Conservation (phyloP, 2,329 filamentous ascomycete genomes). For the Aspergillus sp. region DNA sequence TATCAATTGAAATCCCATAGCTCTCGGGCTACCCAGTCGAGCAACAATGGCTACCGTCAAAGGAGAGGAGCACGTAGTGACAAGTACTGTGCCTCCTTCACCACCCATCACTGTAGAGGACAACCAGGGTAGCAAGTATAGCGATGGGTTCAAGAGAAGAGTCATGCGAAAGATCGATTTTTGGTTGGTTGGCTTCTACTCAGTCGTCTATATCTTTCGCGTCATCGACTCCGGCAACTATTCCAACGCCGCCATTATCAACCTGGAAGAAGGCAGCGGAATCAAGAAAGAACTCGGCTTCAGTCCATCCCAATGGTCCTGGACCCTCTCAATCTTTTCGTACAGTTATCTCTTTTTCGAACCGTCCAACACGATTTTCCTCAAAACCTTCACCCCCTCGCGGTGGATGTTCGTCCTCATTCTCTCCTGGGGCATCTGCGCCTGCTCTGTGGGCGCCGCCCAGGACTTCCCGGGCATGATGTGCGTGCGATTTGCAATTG, state of each 20-base stretch:
- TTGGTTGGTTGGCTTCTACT: conserved; percentile 32
- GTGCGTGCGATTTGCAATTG: conserved; percentile 40
- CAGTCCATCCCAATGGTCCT: conserved; percentile 36
- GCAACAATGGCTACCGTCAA: no score
- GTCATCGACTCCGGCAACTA: conserved; percentile 43
- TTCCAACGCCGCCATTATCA: conserved; percentile 44
- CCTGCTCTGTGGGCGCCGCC: conserved; percentile 35
- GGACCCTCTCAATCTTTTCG: conserved; percentile 43
- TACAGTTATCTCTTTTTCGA: conserved; percentile 43
- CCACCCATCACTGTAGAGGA: no score
- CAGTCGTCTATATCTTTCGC: conserved; percentile 41
- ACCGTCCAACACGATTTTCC: conserved; percentile 39
- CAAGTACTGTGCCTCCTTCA: no score
- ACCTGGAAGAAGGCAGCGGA: conserved; percentile 39
- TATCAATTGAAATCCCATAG: no score
- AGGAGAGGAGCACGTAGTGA: no score
- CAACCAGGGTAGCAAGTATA: background rate
- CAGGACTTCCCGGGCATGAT: conserved; percentile 39
- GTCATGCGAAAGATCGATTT: conserved; percentile 37
- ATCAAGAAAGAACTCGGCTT: conserved; percentile 41
- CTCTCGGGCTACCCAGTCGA: no score
- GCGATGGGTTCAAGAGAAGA: conserved; percentile 26
- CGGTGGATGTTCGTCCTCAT: conserved; percentile 39
- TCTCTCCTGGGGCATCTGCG: conserved; percentile 38
- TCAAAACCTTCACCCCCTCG: conserved; percentile 37